Evolutionary conservation across 192 early-diverging fungal genomes (phyloP), one percentile per base, ranked within the genome.

Genomic region (Umbelopsis vinacea): DNA sequence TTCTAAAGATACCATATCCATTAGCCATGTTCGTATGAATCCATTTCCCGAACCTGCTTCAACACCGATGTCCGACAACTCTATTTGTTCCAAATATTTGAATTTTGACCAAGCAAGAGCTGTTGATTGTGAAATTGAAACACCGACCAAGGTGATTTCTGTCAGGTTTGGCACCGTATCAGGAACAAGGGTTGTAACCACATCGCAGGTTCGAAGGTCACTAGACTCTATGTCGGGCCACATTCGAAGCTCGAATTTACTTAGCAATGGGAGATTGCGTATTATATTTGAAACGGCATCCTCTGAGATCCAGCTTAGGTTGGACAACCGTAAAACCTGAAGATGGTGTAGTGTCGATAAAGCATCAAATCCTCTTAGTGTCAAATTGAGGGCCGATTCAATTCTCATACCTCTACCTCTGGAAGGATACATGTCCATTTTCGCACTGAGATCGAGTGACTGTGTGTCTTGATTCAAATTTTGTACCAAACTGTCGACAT

Each of bases 401-500:
- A 63, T 26, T 37, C 57, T 10, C 33, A 63, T 19, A 38, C 57
- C 57, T 63, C 57, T 63, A 17, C 57, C 57, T 63, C 57, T 22
- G 0, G 57, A 29, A n/a, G 72, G 68, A 50, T 74, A 71, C 12
- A 78, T 52, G 10, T 74, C 68, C 72, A 78, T 53, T 71, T 74
- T 78, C 7, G 76, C 72, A 6, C 72, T 74, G 3, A 78, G 48
- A 46, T 78, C 76, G 21, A 78, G n/a, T 24, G 55, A 37, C 15
- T 29, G 40, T 17, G 73, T 47, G 15, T 35, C 22, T 17, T 37
- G 43, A 24, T 68, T 23, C 17, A 78, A 46, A 3, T 52, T 50
- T 23, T 29, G 29, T 5, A 78, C 35, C 4, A 74, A 35, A 0
- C 15, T 24, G 52, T 78, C 72, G 24, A 78, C 40, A 48, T 57